Evolutionary conservation across 2,329 filamentous ascomycete species (phyloP).

Genomic region (Ceratocystis huliohia): DNA sequence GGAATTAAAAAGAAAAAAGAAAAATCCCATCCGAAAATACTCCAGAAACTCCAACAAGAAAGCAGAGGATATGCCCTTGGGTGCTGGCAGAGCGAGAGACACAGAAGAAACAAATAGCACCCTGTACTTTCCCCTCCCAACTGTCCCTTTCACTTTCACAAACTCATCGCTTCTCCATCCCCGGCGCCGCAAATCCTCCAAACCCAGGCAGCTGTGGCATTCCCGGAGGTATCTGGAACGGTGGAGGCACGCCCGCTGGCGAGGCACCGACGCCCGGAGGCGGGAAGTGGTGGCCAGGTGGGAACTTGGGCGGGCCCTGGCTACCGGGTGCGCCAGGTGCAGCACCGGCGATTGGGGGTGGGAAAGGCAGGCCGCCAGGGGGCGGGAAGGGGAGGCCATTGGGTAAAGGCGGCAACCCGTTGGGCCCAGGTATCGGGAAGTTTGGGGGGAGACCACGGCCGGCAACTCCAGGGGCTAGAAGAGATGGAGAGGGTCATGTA

Average conservation of each 20-base stretch:
- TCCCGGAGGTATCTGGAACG: conserved; percentile 23
- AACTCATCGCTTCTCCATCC: conserved; percentile 27
- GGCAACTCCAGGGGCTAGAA: conserved; percentile 39
- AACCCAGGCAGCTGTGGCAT: conserved; percentile 22
- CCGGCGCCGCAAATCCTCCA: conserved; percentile 27
- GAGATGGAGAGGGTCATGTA: not conserved
- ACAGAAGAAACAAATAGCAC: conserved; percentile 7
- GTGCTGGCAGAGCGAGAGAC: conserved; percentile 1
- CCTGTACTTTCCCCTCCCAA: not conserved
- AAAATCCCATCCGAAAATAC: conserved; percentile 6
- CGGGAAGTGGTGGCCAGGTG: conserved; percentile 23
- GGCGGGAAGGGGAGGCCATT: conserved; percentile 35
- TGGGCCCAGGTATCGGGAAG: conserved; percentile 33
- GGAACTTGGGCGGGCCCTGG: conserved; percentile 25
- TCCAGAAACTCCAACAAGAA: conserved; percentile 10
- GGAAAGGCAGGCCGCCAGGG: conserved; percentile 27
- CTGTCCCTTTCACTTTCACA: not conserved
- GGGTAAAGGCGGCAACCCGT: conserved; percentile 30
- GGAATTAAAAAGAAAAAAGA: not conserved
- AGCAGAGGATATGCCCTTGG: not conserved
- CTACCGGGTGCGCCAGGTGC: conserved; percentile 27
- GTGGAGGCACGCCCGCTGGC: conserved; percentile 25
- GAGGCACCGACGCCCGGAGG: conserved; percentile 26
- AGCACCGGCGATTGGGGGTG: conserved; percentile 30
- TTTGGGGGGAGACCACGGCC: conserved; percentile 37